Percentiles rank a stretch among this genome's conserved stretches.
Conservation (phyloP, 2,329 filamentous ascomycete species). For the Pyrenochaeta sp. region DNA sequence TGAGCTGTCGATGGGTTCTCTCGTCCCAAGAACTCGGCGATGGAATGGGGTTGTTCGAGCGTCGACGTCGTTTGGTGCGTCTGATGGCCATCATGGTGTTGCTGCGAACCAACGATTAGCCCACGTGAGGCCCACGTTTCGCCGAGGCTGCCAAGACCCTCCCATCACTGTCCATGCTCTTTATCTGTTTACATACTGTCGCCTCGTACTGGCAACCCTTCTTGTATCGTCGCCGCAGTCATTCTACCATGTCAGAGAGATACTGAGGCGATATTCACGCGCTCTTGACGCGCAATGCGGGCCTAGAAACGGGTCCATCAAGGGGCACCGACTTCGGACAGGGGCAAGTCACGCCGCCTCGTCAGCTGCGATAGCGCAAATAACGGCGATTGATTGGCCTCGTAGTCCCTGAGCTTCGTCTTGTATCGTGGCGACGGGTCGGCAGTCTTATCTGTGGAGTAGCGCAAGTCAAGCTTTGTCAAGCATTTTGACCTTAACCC, state of each 20-base stretch:
- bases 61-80: too few relatives aligned
- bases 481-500: conserved; percentile 14
- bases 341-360: background rate
- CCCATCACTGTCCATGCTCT: too few relatives aligned
- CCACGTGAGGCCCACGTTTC: too few relatives aligned
- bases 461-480: conserved; percentile 16
- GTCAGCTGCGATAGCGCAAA: background rate
- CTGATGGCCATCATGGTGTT: too few relatives aligned
- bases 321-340: background rate
- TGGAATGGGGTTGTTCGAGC: too few relatives aligned
- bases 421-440: background rate
- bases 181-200: too few relatives aligned
- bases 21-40: too few relatives aligned
- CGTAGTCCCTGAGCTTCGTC: background rate
- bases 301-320: background rate
- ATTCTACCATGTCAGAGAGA: conserved; percentile 13
- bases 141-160: too few relatives aligned
- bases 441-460: conserved; percentile 17
- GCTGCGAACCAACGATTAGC: too few relatives aligned
- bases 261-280: conserved; percentile 4
- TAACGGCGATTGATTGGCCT: conserved; percentile 9
- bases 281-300: background rate
- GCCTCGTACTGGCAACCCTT: too few relatives aligned
- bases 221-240: too few relatives aligned
- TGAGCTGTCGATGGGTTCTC: too few relatives aligned